A percentile compares a stretch with the other conserved stretches of the same genome.
Evolutionary conservation across 129 eudicot species (phyloP).

Genomic region (Ambrosia artemisiifolia): DNA sequence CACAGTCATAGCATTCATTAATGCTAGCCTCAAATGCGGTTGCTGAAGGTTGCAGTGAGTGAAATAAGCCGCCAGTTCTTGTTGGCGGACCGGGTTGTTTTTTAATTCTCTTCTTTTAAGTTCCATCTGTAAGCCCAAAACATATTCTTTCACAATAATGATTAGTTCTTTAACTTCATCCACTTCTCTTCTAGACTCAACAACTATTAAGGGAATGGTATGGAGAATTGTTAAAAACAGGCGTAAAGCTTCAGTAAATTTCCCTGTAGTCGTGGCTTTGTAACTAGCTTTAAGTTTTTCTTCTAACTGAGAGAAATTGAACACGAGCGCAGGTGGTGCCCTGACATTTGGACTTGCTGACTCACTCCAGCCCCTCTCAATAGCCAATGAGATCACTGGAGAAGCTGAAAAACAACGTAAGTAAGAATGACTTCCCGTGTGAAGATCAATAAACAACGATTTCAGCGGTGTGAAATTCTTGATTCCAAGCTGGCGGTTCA

Average conservation of each 20-base stretch:
- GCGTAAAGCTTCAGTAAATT: constrained; percentile 56
- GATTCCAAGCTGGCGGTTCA: constrained; percentile 66
- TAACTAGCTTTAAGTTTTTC: constrained; percentile 65
- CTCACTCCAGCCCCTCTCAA: constrained; percentile 70
- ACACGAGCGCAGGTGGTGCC: constrained; percentile 65
- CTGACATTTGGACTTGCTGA: constrained; percentile 70
- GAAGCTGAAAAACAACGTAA: constrained; percentile 59
- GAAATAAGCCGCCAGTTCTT: constrained; percentile 74
- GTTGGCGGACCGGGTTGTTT: constrained; percentile 61
- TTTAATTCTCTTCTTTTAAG: constrained; percentile 63
- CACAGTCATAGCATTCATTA: constrained; percentile 62
- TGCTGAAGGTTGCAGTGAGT: constrained; percentile 72
- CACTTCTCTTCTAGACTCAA: constrained; percentile 67
- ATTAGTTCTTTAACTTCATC: constrained; percentile 76
- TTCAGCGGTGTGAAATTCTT: constrained; percentile 58
- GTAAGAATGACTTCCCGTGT: constrained; percentile 61
- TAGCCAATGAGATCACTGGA: constrained; percentile 54
- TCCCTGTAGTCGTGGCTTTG: constrained; percentile 72
- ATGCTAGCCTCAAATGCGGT: constrained; percentile 64
- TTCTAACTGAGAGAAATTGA: constrained; percentile 60
- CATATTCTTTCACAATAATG: constrained; percentile 56
- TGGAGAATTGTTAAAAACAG: constrained; percentile 52
- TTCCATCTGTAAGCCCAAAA: constrained; percentile 67
- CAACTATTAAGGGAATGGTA: constrained; percentile 65
- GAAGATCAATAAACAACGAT: constrained; percentile 50